A percentile compares a stretch with the other conserved stretches of the same genome.
Conservation (phyloP, 2,329 filamentous ascomycete genomes). For the Penicillium sp. region DNA sequence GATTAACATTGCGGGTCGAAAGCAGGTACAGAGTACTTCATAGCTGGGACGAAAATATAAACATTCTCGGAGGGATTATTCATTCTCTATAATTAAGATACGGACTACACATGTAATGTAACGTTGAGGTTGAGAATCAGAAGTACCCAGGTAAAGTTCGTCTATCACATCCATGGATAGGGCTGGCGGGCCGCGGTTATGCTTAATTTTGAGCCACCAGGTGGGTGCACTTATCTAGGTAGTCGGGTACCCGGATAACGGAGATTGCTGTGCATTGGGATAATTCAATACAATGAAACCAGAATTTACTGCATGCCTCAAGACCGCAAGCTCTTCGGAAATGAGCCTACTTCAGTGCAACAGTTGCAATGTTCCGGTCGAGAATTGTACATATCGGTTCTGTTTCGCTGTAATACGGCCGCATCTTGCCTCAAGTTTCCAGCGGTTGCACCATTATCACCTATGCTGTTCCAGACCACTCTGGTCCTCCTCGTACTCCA, state of each 20-base stretch:
- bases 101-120: neutral
- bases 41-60: neutral
- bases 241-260: neutral
- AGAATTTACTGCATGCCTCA: too few species aligned
- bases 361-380: neutral
- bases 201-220: neutral
- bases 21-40: neutral
- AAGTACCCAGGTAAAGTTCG: neutral
- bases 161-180: neutral
- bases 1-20: neutral
- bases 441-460: too few species aligned
- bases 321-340: neutral
- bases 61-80: neutral
- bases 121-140: neutral
- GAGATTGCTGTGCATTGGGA: neutral
- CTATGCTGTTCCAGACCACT: slow-evolving; percentile 5
- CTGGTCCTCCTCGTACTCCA: slow-evolving; percentile 8
- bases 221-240: neutral
- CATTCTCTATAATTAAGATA: too few species aligned
- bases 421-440: neutral
- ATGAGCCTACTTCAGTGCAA: neutral
- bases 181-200: neutral
- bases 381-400: neutral
- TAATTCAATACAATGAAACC: too few species aligned
- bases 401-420: neutral